Evolutionary conservation across 768 basidiomycete species (phyloP).

Genomic region (Imleria badia): DNA sequence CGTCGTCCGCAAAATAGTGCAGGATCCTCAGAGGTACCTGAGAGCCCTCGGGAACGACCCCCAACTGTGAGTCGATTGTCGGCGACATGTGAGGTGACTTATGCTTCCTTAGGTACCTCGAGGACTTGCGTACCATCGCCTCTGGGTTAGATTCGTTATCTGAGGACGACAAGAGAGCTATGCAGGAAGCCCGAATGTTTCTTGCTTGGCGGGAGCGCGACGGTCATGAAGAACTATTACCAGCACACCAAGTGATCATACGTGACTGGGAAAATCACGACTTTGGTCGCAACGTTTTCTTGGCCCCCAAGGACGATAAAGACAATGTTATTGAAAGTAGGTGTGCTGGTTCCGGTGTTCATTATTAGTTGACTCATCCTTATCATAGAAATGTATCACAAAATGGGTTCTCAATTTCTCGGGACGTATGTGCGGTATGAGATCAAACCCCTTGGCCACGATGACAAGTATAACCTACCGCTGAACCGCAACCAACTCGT

Average conservation of each 20-base stretch:
- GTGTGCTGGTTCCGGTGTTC: background rate
- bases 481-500: background rate
- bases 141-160: conserved; percentile 10
- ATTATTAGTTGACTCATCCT: background rate
- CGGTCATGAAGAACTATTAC: background rate
- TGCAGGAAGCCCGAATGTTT: conserved; percentile 12
- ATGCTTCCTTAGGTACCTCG: conserved; percentile 8
- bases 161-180: conserved; percentile 5
- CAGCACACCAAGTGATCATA: conserved; percentile 11
- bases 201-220: background rate
- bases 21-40: conserved; percentile 6
- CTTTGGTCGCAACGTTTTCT: conserved; percentile 5
- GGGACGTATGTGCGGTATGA: conserved; percentile 7
- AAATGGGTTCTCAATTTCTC: conserved; percentile 12
- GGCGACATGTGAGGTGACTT: background rate
- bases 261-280: conserved; percentile 11
- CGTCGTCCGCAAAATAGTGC: conserved; percentile 8
- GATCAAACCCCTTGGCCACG: background rate
- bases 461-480: background rate
- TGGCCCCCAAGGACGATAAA: conserved; percentile 9
- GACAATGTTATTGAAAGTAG: conserved; percentile 10
- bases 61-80: background rate
- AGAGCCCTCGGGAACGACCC: background rate
- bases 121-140: conserved; percentile 14
- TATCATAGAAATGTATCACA: conserved; percentile 10